Evolutionary conservation across 352 stramenopile species (phyloP).

Genomic region (Phytophthora idaei): DNA sequence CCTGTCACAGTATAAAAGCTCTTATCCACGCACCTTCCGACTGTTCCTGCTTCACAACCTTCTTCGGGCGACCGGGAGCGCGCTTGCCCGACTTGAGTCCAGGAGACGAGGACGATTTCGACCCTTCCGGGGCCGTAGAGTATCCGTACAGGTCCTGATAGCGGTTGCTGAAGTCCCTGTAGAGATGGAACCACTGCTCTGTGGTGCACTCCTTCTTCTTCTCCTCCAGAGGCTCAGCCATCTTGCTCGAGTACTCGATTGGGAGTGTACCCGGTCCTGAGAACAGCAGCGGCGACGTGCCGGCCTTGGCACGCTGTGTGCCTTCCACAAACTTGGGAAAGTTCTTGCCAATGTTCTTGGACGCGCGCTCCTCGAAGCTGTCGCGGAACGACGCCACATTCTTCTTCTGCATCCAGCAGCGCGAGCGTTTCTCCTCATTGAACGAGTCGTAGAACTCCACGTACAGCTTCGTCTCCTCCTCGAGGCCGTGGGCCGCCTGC

Average conservation of each 20-base stretch:
- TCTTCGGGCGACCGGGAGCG: conserved; percentile 26
- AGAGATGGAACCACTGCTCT: conserved; percentile 72
- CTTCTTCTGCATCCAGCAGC: conserved; percentile 88
- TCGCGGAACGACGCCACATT: conserved; percentile 76
- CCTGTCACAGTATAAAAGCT: background rate
- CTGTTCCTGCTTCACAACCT: conserved; percentile 19
- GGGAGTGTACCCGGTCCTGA: conserved; percentile 64
- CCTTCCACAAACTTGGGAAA: conserved; percentile 74
- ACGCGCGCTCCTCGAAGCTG: conserved; percentile 76
- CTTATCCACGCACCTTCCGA: conserved; percentile 30
- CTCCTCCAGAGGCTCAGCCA: conserved; percentile 48
- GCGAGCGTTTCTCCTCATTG: conserved; percentile 70
- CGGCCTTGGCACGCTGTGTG: conserved; percentile 75
- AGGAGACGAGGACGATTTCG: conserved; percentile 12
- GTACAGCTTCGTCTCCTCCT: conserved; percentile 79
- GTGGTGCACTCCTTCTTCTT: conserved; percentile 53
- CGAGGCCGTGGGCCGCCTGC: conserved; percentile 53
- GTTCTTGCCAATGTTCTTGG: conserved; percentile 82
- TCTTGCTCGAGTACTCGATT: conserved; percentile 84
- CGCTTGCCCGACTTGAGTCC: conserved; percentile 24
- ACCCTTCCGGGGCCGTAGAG: conserved; percentile 14
- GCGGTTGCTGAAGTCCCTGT: conserved; percentile 69
- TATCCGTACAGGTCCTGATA: conserved; percentile 62
- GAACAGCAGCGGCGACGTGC: conserved; percentile 72
- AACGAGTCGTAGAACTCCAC: conserved; percentile 88